Base-by-base conservation (phyloP, 768 basidiomycete species). In the Auricularia sp. region DNA sequence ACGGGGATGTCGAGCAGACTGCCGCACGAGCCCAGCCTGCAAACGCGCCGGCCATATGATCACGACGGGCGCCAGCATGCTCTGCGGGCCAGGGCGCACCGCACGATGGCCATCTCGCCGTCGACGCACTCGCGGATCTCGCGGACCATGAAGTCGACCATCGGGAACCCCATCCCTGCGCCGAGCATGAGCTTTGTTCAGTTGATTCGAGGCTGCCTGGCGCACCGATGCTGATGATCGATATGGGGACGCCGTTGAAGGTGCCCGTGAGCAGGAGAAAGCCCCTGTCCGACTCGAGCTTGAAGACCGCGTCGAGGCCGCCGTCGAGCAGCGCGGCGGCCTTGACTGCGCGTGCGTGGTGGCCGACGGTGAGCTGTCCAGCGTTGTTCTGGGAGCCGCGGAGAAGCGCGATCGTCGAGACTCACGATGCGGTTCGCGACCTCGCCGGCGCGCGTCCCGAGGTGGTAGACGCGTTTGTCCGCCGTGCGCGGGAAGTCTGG, bases 91-190 rank as follows among this genome's bases (percentile, higher is more conserved):
- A 44, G 18, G 33, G 44, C 73, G 63, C 61, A 82, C 82, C 82
- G 77, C 61, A 84, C 74, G 65, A 83, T 76, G 61, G 81, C 72
- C 78, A 83, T 78, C 64, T 83, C 81, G 16, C 90, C 90, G 65
- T 73, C 78, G 44, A 90, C 72, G 68, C 86, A 86, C 73, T 91
- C 91, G 66, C 90, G 80, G 33, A 82, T 84, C 75, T 93, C 90
- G 67, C 90, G 83, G 23, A 93, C 82, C 72, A 92, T 90, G 75
- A 92, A 93, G 73, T 93, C 91, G 77, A 86, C 87, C 75, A 90
- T 92, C 0, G 90, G 83, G 65, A 76, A 79, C 21, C 91, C 91
- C 91, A 92, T 93, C 12, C 91, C 47, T 51, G 21, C 11, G 21
- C 29, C 29, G 29, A 29, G 29, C 29, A 29, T 29, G 29, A 29